Conservation (phyloP, 805 yeast species). For the Grigorovia yakushimaensis region DNA sequence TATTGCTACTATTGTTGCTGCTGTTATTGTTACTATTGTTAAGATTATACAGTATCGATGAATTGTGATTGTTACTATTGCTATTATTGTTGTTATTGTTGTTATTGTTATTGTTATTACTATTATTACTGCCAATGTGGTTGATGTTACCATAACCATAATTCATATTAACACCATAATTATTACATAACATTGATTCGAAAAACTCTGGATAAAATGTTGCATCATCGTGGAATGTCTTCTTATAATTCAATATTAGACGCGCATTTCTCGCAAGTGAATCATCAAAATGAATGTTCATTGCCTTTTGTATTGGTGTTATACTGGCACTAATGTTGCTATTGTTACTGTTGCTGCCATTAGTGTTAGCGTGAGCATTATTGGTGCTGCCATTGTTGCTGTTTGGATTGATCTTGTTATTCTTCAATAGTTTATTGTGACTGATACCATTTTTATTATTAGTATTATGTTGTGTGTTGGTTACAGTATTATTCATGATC, state of each 20-base stretch:
- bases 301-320: background rate
- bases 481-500: background rate
- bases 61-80: slow-evolving; percentile 1
- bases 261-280: slow-evolving; percentile 20
- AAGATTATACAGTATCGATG: background rate
- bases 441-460: background rate
- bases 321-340: background rate
- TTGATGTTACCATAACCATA: background rate
- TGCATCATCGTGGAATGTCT: slow-evolving; percentile 23
- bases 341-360: background rate
- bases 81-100: background rate
- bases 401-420: background rate
- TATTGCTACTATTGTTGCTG: too few relatives aligned
- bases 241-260: slow-evolving; percentile 18
- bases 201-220: slow-evolving; percentile 20
- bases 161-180: too few relatives aligned
- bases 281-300: slow-evolving; percentile 10
- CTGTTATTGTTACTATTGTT: background rate
- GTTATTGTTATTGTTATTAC: slow-evolving; percentile 1
- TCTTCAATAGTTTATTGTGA: background rate
- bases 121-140: slow-evolving; percentile 3
- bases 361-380: background rate
- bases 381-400: background rate
- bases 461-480: background rate
- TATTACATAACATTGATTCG: background rate